Percentiles rank a stretch among this genome's conserved stretches.
These are phyloP conservation scores for Trebouxia sp. DNA, from an alignment of 139 green algal genomes.

Conservation along the genomic window DNA sequence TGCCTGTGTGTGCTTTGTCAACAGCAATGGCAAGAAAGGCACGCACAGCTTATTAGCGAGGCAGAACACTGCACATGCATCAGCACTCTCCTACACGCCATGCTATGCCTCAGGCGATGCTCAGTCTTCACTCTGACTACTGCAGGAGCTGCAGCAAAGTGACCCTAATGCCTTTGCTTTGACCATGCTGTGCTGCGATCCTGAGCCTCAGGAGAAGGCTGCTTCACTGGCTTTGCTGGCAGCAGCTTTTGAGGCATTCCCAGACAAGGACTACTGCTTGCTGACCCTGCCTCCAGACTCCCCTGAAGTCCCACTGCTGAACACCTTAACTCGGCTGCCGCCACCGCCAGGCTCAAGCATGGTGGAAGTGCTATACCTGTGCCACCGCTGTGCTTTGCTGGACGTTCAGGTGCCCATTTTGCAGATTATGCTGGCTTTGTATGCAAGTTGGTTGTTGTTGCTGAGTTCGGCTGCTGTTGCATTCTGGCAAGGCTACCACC, in stretches of 20 bases:
- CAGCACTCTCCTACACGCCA: too few relatives aligned
- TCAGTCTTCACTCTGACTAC: too few relatives aligned
- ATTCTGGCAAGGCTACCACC: slow-evolving; percentile 24
- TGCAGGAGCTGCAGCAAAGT: neutral
- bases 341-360: slow-evolving; percentile 1
- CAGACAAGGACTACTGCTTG: slow-evolving; percentile 52
- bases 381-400: slow-evolving; percentile 40
- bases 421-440: slow-evolving; percentile 32
- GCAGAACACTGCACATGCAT: too few relatives aligned
- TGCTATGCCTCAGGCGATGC: too few relatives aligned
- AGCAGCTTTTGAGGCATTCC: slow-evolving; percentile 32
- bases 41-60: too few relatives aligned
- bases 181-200: slow-evolving; percentile 69
- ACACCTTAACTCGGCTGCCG: slow-evolving; percentile 26
- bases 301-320: slow-evolving; percentile 28
- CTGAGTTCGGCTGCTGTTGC: neutral
- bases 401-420: slow-evolving; percentile 27
- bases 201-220: slow-evolving; percentile 47
- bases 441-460: slow-evolving; percentile 13
- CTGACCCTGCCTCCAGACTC: slow-evolving; percentile 59
- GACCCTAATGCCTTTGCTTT: slow-evolving; percentile 51
- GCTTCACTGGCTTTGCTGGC: slow-evolving; percentile 37
- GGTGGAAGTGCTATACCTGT: slow-evolving; percentile 52
- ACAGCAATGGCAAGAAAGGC: too few relatives aligned
- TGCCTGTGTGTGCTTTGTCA: too few relatives aligned